A percentile compares a stretch with the other conserved stretches of the same genome.
Conservation (phyloP, 1,284 basidiomycete genomes). For the Grifola frondosa region DNA sequence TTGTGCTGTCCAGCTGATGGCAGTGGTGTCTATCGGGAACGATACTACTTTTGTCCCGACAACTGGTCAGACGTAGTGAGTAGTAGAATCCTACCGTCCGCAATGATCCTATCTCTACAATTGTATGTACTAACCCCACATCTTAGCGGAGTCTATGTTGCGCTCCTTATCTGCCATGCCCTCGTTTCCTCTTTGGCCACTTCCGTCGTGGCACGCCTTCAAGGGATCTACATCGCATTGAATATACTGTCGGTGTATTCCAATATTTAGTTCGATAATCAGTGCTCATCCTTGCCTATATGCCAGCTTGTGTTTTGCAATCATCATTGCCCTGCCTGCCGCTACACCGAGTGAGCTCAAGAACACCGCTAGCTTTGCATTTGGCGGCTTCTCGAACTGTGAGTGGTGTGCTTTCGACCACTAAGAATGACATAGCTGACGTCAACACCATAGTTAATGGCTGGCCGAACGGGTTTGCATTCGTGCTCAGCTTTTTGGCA, state of each 20-base stretch:
- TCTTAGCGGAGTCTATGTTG: slow-evolving; percentile 57
- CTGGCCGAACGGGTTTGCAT: slow-evolving; percentile 75
- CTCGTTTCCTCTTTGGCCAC: slow-evolving; percentile 69
- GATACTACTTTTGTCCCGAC: slow-evolving; percentile 52
- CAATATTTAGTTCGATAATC: slow-evolving; percentile 34
- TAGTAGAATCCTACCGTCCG: too few relatives aligned
- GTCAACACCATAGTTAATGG: slow-evolving; percentile 49
- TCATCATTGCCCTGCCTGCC: slow-evolving; percentile 31
- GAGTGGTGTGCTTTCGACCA: slow-evolving; percentile 16
- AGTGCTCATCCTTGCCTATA: background rate
- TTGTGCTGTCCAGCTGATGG: slow-evolving; percentile 64
- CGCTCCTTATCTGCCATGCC: slow-evolving; percentile 56
- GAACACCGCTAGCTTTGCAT: slow-evolving; percentile 27
- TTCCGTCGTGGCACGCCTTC: slow-evolving; percentile 66
- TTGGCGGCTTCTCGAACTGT: slow-evolving; percentile 37
- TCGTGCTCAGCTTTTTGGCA: slow-evolving; percentile 73
- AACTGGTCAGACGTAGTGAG: slow-evolving; percentile 58
- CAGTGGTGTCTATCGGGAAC: slow-evolving; percentile 61
- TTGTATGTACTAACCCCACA: slow-evolving; percentile 28
- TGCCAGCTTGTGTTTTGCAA: slow-evolving; percentile 26
- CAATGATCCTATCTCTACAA: background rate
- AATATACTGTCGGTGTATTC: slow-evolving; percentile 64
- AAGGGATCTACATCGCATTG: slow-evolving; percentile 66
- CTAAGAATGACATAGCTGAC: background rate
- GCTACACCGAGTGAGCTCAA: slow-evolving; percentile 27